Percentiles rank a stretch among this genome's conserved stretches.
These are phyloP conservation scores for Sporisorium exsertum DNA, from an alignment of 1,284 basidiomycete genomes.

Conservation along the genomic window DNA sequence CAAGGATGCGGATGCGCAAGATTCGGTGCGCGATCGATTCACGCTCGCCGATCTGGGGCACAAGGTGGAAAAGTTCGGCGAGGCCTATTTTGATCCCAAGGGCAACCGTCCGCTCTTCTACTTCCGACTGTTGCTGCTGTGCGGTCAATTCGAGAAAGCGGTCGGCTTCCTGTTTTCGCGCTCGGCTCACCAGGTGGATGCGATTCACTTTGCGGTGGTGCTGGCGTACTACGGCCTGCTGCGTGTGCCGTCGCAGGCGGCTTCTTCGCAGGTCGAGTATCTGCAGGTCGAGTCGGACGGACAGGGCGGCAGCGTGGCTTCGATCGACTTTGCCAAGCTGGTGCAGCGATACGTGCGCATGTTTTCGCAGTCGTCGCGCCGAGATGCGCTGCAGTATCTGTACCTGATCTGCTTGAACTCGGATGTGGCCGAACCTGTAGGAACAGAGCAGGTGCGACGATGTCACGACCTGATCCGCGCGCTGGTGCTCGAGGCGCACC, in stretches of 20 bases:
- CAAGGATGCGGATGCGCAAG: slow-evolving; percentile 52
- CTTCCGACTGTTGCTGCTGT: slow-evolving; percentile 89
- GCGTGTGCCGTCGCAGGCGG: slow-evolving; percentile 81
- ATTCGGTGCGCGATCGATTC: slow-evolving; percentile 71
- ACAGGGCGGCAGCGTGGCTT: slow-evolving; percentile 57
- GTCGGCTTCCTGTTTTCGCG: slow-evolving; percentile 90
- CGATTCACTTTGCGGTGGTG: slow-evolving; percentile 91
- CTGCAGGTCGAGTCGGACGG: slow-evolving; percentile 38
- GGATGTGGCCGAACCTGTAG: slow-evolving; percentile 76
- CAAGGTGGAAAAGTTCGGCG: slow-evolving; percentile 80
- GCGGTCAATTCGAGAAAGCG: slow-evolving; percentile 94
- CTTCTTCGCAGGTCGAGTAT: slow-evolving; percentile 77
- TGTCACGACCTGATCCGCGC: slow-evolving; percentile 89
- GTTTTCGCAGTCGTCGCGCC: slow-evolving; percentile 89
- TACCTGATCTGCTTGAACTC: slow-evolving; percentile 84
- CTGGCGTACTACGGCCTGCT: slow-evolving; percentile 93
- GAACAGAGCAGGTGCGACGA: slow-evolving; percentile 83
- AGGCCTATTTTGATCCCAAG: slow-evolving; percentile 88
- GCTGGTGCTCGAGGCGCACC: slow-evolving; percentile 85
- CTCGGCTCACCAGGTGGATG: slow-evolving; percentile 88
- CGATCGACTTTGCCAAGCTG: slow-evolving; percentile 81
- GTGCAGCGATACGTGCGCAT: slow-evolving; percentile 92
- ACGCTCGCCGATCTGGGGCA: slow-evolving; percentile 84
- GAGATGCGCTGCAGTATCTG: slow-evolving; percentile 94
- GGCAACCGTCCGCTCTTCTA: slow-evolving; percentile 78